phyloP scores from a whole-genome alignment of 306 rosid species.

The Macrotyloma uniflorum region DNA sequence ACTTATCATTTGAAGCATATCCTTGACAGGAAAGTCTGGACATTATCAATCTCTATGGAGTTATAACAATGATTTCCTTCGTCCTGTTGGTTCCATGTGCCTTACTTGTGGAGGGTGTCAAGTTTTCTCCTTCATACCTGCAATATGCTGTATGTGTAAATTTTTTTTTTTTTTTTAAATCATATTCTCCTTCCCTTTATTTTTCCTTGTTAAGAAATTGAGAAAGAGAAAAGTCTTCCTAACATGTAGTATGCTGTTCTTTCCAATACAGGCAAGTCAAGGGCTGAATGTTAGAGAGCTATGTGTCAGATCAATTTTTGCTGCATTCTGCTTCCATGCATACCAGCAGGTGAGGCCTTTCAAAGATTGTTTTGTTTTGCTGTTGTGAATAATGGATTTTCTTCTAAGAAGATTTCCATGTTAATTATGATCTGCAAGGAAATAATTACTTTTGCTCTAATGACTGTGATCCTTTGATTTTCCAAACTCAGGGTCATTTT shows the following conservation, averaged over 20 bases:
- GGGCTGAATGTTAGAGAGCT: conserved; percentile 69
- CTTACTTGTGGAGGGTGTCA: conserved; percentile 68
- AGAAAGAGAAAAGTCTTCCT: conserved; percentile 19
- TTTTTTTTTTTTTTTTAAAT: neutral
- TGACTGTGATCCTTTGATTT: too few relatives aligned
- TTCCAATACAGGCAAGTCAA: conserved; percentile 54
- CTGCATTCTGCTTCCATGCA: conserved; percentile 76
- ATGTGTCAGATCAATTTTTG: conserved; percentile 56
- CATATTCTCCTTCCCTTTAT: neutral
- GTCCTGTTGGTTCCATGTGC: conserved; percentile 59
- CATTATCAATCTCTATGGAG: conserved; percentile 73
- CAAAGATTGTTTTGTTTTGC: conserved; percentile 15
- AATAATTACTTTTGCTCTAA: neutral
- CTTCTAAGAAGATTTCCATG: neutral
- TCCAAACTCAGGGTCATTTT: too few relatives aligned
- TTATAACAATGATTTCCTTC: conserved; percentile 73
- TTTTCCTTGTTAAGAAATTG: neutral
- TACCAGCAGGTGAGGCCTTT: conserved; percentile 69
- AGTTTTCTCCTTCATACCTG: conserved; percentile 67
- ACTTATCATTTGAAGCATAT: conserved; percentile 33
- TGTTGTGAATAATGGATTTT: conserved; percentile 11
- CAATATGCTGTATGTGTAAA: conserved; percentile 58
- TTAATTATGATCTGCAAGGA: too few relatives aligned
- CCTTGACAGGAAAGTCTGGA: conserved; percentile 68
- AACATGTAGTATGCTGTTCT: neutral